A percentile compares a stretch with the other conserved stretches of the same genome.
These are phyloP conservation scores for Basipetospora chlamydospora DNA, from an alignment of 2,329 filamentous ascomycete species.

Conservation along the genomic window DNA sequence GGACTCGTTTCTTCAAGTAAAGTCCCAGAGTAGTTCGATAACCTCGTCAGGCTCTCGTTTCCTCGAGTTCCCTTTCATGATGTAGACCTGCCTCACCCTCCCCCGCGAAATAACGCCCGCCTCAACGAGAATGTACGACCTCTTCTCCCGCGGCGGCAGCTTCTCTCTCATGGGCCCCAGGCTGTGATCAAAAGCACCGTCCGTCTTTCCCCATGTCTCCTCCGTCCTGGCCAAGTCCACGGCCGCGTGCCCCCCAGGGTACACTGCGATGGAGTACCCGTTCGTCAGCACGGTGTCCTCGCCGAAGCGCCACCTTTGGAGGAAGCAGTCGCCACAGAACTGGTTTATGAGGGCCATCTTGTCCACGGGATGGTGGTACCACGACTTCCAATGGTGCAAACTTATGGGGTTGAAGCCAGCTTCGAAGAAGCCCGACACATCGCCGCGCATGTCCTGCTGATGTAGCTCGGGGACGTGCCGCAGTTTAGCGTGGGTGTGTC, in stretches of 20 bases:
- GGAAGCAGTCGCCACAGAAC: constrained; percentile 43
- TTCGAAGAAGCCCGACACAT: constrained; percentile 46
- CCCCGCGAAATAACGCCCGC: constrained; percentile 20
- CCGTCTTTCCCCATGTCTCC: constrained; percentile 35
- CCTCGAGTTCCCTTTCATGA: constrained; percentile 2
- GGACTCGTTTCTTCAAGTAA: constrained; percentile 2
- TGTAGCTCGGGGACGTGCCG: constrained; percentile 39
- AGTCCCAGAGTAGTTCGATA: constrained; percentile 31
- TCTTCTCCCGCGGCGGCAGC: constrained; percentile 26
- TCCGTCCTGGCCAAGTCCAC: constrained; percentile 33
- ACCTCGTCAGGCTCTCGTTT: constrained; percentile 27
- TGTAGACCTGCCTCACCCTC: constrained; percentile 30
- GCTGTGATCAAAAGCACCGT: constrained; percentile 34
- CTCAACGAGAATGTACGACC: constrained; percentile 33
- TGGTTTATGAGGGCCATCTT: constrained; percentile 32
- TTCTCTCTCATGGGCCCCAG: constrained; percentile 33
- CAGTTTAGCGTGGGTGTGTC: constrained; percentile 37
- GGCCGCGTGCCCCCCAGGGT: constrained; percentile 22
- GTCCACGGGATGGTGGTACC: constrained; percentile 36
- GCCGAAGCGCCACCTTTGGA: constrained; percentile 38
- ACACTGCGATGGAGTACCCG: constrained; percentile 41
- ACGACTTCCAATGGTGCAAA: constrained; percentile 50
- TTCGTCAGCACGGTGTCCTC: constrained; percentile 39
- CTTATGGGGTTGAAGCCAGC: constrained; percentile 37
- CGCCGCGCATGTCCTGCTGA: constrained; percentile 41